phyloP scores from a whole-genome alignment of 345 rosid species.

The Hibiscus syriacus region DNA sequence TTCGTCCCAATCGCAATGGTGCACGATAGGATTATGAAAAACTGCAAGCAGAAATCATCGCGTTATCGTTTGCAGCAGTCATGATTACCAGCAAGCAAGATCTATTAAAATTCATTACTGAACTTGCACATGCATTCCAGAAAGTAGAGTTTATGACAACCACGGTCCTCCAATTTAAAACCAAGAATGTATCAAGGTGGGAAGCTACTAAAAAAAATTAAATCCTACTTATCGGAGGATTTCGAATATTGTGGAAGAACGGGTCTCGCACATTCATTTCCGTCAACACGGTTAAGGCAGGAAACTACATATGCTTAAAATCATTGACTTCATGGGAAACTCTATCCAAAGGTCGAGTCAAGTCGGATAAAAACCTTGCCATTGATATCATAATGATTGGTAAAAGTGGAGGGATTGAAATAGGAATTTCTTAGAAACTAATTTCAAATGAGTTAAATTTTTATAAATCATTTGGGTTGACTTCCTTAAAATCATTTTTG shows the following conservation, averaged over 20 bases:
- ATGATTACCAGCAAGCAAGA: background rate
- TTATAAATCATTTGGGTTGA: too few species aligned
- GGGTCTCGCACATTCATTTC: background rate
- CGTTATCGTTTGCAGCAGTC: background rate
- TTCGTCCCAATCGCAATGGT: slow-evolving; percentile 91
- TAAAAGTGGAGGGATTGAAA: too few species aligned
- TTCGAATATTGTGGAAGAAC: background rate
- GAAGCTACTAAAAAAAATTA: too few species aligned
- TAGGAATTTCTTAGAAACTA: too few species aligned
- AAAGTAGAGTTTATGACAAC: background rate
- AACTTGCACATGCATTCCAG: background rate
- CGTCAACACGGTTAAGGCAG: background rate
- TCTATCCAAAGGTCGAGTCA: background rate
- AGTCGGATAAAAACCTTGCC: background rate
- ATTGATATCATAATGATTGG: background rate
- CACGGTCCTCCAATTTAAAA: background rate
- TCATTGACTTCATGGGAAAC: background rate
- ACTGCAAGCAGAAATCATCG: slow-evolving; percentile 34
- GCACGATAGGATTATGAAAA: slow-evolving; percentile 77
- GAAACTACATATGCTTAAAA: background rate
- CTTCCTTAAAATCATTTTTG: too few species aligned
- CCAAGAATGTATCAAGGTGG: background rate
- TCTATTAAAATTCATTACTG: background rate
- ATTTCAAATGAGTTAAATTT: too few species aligned
- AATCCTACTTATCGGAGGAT: too few species aligned